Percentiles rank a stretch among this genome's conserved stretches.
Conservation (phyloP, 768 basidiomycete genomes). For the Boletus reticulatus region DNA sequence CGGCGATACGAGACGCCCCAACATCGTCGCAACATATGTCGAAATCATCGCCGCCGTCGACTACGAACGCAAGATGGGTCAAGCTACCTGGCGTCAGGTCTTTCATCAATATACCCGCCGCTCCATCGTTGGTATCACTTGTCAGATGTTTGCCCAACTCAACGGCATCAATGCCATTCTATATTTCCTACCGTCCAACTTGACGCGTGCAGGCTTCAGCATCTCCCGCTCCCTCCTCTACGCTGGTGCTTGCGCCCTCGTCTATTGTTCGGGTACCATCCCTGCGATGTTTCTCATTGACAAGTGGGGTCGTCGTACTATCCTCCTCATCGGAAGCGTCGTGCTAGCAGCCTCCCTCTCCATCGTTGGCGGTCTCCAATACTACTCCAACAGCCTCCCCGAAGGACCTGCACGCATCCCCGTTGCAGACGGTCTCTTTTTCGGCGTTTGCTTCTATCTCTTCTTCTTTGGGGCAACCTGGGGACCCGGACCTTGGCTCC, state of each 20-base stretch:
- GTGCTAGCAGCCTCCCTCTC: constrained; percentile 45
- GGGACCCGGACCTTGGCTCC: constrained; percentile 55
- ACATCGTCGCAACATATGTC: constrained; percentile 43
- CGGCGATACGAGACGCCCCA: constrained; percentile 44
- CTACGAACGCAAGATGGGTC: constrained; percentile 38
- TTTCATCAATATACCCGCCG: constrained; percentile 51
- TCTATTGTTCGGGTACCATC: constrained; percentile 50
- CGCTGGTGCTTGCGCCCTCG: constrained; percentile 44
- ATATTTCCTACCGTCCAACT: constrained; percentile 54
- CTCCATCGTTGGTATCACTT: constrained; percentile 48
- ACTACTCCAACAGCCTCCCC: constrained; percentile 39
- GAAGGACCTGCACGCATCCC: constrained; percentile 29
- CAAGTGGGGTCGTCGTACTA: constrained; percentile 47
- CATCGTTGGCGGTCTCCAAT: constrained; percentile 53
- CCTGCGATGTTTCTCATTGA: constrained; percentile 56
- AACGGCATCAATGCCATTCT: constrained; percentile 58
- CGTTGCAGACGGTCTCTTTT: constrained; percentile 38
- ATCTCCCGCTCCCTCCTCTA: constrained; percentile 43
- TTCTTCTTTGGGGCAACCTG: constrained; percentile 58
- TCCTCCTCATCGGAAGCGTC: constrained; percentile 47
- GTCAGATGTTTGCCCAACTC: constrained; percentile 55
- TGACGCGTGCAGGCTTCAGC: constrained; percentile 49
- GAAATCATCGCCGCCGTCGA: constrained; percentile 41
- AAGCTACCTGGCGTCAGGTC: constrained; percentile 48
- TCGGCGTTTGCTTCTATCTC: constrained; percentile 53